Conservation (phyloP, 805 yeast genomes). For the Ascoidea rubescens region DNA sequence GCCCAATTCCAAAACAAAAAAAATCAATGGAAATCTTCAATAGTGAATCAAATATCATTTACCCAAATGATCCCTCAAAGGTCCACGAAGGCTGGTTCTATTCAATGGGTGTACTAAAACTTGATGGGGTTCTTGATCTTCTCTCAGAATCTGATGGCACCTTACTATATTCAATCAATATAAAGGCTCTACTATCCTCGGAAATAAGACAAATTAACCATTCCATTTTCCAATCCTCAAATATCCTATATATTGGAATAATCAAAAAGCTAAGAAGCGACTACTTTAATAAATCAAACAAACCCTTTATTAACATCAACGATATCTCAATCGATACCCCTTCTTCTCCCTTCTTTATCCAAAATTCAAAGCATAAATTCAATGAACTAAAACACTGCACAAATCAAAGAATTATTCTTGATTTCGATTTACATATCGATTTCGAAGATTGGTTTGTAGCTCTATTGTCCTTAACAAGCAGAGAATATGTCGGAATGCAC, state of each 20-base stretch:
- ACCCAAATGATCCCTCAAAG: constrained; percentile 2
- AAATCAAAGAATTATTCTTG: constrained; percentile 30
- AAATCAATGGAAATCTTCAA: constrained; percentile 3
- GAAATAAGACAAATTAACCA: constrained; percentile 55
- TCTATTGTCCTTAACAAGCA: constrained; percentile 43
- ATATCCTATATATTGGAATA: constrained; percentile 43
- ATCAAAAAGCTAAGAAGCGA: constrained; percentile 35
- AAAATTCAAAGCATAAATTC: constrained; percentile 4
- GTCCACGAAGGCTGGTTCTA: constrained; percentile 52
- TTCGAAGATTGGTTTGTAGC: constrained; percentile 71
- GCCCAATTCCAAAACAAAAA: constrained; percentile 32
- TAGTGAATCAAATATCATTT: constrained; percentile 2
- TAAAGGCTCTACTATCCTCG: constrained; percentile 34
- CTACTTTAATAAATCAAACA: constrained; percentile 7
- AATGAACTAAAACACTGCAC: constrained; percentile 4
- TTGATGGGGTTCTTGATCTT: constrained; percentile 48
- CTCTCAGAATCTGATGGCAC: constrained; percentile 53
- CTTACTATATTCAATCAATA: constrained; percentile 41
- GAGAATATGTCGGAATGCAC: constrained; percentile 29
- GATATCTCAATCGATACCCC: constrained; percentile 19
- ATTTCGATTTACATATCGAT: constrained; percentile 54
- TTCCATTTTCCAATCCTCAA: constrained; percentile 45
- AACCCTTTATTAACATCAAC: constrained; percentile 1
- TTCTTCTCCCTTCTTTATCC: constrained; percentile 3
- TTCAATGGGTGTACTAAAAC: constrained; percentile 55